Percentiles rank a stretch among this genome's conserved stretches.
phyloP scores from a whole-genome alignment of 176 grass and related monocot species.

The Miscanthus lutarioriparius region DNA sequence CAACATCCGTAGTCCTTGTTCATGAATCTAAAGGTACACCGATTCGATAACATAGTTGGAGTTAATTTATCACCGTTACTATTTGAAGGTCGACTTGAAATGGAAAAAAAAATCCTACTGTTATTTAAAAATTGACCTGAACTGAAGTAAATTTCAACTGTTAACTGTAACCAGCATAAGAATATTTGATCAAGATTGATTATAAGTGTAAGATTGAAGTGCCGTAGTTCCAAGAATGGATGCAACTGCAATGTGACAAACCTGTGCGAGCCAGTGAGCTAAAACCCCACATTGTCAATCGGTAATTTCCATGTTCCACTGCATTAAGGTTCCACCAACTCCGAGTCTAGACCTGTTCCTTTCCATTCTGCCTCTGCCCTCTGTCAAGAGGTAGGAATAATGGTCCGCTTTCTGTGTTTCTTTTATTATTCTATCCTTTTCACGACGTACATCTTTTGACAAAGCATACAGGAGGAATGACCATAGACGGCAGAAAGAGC shows the following conservation, averaged over 20 bases:
- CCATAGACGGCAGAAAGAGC: not conserved
- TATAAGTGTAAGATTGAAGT: not conserved
- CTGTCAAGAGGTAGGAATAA: slow-evolving; percentile 4
- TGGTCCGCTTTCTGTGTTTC: not conserved
- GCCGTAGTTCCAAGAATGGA: not conserved
- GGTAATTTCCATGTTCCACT: not conserved
- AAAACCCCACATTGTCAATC: not conserved
- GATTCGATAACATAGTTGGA: slow-evolving; percentile 6
- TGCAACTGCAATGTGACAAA: not conserved
- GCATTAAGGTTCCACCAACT: slow-evolving; percentile 15
- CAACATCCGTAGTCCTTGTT: not conserved
- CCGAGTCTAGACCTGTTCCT: not conserved
- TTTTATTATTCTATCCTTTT: not conserved
- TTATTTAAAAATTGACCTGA: not conserved
- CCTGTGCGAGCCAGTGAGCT: not conserved
- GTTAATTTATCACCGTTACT: not conserved
- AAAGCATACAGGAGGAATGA: not conserved
- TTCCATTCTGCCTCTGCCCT: not conserved
- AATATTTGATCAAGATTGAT: not conserved
- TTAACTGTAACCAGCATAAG: not conserved
- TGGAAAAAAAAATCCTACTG: not conserved
- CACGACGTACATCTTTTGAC: not conserved
- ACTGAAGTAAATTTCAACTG: not conserved
- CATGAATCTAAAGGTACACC: not conserved
- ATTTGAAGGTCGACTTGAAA: not conserved